phyloP scores from a whole-genome alignment of 768 basidiomycete genomes.

The Arthromyces matolae region DNA sequence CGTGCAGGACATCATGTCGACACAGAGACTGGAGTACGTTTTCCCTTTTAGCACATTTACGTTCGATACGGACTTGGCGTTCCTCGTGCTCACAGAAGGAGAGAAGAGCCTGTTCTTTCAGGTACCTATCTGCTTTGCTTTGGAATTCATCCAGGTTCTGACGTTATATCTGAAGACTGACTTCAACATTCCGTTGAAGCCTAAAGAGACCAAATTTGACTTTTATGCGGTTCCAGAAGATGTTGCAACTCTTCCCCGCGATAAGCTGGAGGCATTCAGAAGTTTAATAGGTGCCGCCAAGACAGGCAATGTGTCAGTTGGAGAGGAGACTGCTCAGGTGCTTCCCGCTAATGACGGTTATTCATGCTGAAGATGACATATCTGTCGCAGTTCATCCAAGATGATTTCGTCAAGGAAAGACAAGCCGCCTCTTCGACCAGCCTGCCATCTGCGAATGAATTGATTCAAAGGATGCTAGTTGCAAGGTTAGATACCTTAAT shows the following conservation, averaged over 20 bases:
- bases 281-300: constrained; percentile 60
- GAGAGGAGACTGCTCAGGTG: constrained; percentile 59
- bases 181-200: constrained; percentile 47
- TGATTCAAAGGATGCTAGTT: constrained; percentile 64
- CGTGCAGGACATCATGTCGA: constrained; percentile 58
- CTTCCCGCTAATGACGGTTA: constrained; percentile 5
- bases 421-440: constrained; percentile 30
- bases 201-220: constrained; percentile 17
- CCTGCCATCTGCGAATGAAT: constrained; percentile 48
- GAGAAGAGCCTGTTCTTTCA: constrained; percentile 70
- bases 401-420: constrained; percentile 61
- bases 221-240: constrained; percentile 49
- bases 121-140: constrained; percentile 32
- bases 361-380: no score
- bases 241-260: constrained; percentile 42
- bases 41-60: constrained; percentile 74
- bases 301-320: constrained; percentile 49
- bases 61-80: constrained; percentile 72
- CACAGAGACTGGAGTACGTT: constrained; percentile 66
- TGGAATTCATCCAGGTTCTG: background rate
- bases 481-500: constrained; percentile 50
- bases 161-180: constrained; percentile 46
- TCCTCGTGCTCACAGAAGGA: constrained; percentile 60
- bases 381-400: constrained; percentile 66
- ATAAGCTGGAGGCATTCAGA: constrained; percentile 53